Evolutionary conservation across 192 early-diverging fungal species (phyloP), one percentile per base, ranked within the genome.

Genomic region (Backusella mclennaniae): DNA sequence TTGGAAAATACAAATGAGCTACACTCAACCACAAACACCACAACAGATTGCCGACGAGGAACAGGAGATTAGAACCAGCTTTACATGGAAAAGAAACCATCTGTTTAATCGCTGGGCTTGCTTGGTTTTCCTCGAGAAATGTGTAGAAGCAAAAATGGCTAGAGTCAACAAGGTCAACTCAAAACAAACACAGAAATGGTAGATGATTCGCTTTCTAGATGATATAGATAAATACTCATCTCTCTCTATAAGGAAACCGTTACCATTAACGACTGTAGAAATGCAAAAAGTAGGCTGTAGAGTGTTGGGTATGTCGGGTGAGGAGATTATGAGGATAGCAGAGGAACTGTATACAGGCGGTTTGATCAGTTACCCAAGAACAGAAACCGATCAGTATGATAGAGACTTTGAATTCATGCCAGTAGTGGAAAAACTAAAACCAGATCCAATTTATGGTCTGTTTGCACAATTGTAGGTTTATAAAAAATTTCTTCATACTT

Each of bases 211-310:
- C 38, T 11, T 39, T 39, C 1, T 3, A 39, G 11, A 3, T 39
- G 68, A 8, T 53, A 6, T n/a, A 52, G 2, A 0, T 33, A 33
- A 33, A 33, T 33, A 33, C 33, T 33, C 0, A 33, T 33, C 33
- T 3, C 33, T 17, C 31, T 23, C 41, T 12, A 1, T 39, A 77
- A 94, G 94, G 92, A 87, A 91, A 71, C 98, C 98, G 12, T 71
- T 94, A 26, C 98, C 98, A 7, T 84, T 99, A 56, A 98, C 97
- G 0, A 99, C 98, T 0, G 89, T 98, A 1, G 98, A 99, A 78
- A 75, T 99, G 83, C 94, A 94, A 76, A 99, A 96, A 56, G 89
- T 89, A 66, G 96, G 89, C 8, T 90, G 93, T 8, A 80, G 88
- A 44, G 80, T 80, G 21, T 83, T 99, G 59, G 82, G 87, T 9